These are phyloP conservation scores for Pseudocercospora crystallina DNA, from an alignment of 2,329 filamentous ascomycete genomes.

Conservation along the genomic window DNA sequence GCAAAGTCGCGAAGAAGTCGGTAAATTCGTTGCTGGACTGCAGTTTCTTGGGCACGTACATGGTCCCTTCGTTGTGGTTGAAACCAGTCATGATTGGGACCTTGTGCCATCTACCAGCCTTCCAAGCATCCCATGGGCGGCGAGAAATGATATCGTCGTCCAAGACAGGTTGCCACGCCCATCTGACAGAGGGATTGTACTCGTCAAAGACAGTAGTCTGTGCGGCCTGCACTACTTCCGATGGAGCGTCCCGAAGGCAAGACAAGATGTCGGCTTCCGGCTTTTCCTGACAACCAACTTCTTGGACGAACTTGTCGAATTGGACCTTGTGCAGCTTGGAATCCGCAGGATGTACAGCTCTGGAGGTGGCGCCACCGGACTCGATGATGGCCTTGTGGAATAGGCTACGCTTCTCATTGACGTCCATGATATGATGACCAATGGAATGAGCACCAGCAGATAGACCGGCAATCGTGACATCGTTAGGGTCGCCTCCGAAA, in stretches of 20 bases:
- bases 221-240: constrained; percentile 38
- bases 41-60: constrained; percentile 58
- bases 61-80: constrained; percentile 67
- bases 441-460: constrained; percentile 66
- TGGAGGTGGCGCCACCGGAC: constrained; percentile 48
- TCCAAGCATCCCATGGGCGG: constrained; percentile 61
- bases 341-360: constrained; percentile 46
- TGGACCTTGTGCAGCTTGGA: constrained; percentile 44
- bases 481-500: constrained; percentile 38
- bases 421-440: constrained; percentile 65
- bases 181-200: constrained; percentile 49
- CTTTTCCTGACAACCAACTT: constrained; percentile 35
- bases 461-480: constrained; percentile 35
- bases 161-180: constrained; percentile 69
- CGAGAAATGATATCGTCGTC: constrained; percentile 61
- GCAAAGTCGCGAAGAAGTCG: constrained; percentile 60
- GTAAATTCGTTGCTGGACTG: constrained; percentile 55
- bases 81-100: constrained; percentile 68
- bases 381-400: constrained; percentile 51
- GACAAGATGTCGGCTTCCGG: constrained; percentile 38
- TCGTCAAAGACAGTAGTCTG: constrained; percentile 46
- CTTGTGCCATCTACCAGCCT: constrained; percentile 52
- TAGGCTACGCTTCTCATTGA: constrained; percentile 37
- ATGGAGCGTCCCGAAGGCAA: constrained; percentile 44
- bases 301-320: constrained; percentile 43